These are phyloP conservation scores for Cercospora janseana DNA, from an alignment of 2,329 filamentous ascomycete genomes.

Conservation along the genomic window DNA sequence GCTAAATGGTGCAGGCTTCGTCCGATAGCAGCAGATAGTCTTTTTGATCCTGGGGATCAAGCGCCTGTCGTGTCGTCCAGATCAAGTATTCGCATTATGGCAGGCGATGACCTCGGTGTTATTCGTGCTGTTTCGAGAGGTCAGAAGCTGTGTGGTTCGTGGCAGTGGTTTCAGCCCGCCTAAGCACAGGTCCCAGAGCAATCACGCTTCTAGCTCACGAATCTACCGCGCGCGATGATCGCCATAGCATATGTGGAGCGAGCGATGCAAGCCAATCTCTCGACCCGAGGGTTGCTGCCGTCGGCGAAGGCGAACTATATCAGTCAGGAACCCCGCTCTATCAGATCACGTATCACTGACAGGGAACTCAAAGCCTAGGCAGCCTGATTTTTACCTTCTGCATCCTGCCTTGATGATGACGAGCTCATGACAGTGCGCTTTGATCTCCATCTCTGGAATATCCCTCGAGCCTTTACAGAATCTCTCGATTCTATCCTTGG, in stretches of 20 bases:
- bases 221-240: background rate
- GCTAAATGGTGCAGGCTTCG: background rate
- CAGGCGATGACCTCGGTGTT: background rate
- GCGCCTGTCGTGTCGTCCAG: too few relatives aligned
- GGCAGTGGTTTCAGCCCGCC: slow-evolving; percentile 4
- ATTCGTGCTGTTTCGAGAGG: background rate
- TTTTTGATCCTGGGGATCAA: too few relatives aligned
- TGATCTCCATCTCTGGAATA: too few relatives aligned
- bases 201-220: background rate
- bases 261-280: background rate
- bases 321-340: slow-evolving; percentile 13
- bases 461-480: background rate
- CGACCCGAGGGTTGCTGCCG: background rate
- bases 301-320: slow-evolving; percentile 6
- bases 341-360: background rate
- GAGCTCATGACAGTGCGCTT: too few relatives aligned
- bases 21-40: too few relatives aligned
- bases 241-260: background rate
- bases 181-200: background rate
- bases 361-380: background rate
- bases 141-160: background rate
- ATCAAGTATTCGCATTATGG: too few relatives aligned
- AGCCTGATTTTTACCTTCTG: background rate
- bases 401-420: background rate
- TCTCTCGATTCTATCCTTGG: background rate